phyloP scores from a whole-genome alignment of 2,329 filamentous ascomycete genomes.

The Penicillium paneum region DNA sequence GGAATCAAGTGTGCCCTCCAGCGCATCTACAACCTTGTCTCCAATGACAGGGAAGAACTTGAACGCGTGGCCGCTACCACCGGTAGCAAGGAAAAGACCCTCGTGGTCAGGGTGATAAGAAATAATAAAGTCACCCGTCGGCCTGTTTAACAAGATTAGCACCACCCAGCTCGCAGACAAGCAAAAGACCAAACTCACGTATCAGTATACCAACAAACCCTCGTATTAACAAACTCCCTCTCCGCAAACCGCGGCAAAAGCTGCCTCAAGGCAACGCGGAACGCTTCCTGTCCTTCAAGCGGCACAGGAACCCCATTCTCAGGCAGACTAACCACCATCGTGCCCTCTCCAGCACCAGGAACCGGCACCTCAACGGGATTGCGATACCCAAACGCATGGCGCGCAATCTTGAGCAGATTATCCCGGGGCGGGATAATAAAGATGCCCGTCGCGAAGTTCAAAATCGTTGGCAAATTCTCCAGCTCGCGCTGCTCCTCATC shows the following conservation, averaged over 20 bases:
- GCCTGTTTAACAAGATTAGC: constrained; percentile 27
- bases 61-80: constrained; percentile 53
- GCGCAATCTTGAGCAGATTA: constrained; percentile 64
- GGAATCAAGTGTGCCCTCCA: constrained; percentile 44
- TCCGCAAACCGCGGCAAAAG: constrained; percentile 60
- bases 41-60: constrained; percentile 56
- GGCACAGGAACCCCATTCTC: constrained; percentile 40
- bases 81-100: constrained; percentile 51
- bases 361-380: constrained; percentile 40
- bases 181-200: constrained; percentile 44
- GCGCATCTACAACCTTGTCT: constrained; percentile 48
- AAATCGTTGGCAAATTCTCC: constrained; percentile 61
- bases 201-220: constrained; percentile 75
- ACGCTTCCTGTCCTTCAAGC: constrained; percentile 58
- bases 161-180: neutral
- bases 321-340: constrained; percentile 41
- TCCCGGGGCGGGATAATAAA: constrained; percentile 56
- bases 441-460: constrained; percentile 50
- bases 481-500: constrained; percentile 66
- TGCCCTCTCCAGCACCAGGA: constrained; percentile 18
- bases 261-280: constrained; percentile 59
- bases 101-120: constrained; percentile 63
- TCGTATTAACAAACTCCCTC: constrained; percentile 59
- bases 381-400: constrained; percentile 66
- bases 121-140: constrained; percentile 67